phyloP scores from a whole-genome alignment of 2,329 filamentous ascomycete species.

The Exserohilum turcica region DNA sequence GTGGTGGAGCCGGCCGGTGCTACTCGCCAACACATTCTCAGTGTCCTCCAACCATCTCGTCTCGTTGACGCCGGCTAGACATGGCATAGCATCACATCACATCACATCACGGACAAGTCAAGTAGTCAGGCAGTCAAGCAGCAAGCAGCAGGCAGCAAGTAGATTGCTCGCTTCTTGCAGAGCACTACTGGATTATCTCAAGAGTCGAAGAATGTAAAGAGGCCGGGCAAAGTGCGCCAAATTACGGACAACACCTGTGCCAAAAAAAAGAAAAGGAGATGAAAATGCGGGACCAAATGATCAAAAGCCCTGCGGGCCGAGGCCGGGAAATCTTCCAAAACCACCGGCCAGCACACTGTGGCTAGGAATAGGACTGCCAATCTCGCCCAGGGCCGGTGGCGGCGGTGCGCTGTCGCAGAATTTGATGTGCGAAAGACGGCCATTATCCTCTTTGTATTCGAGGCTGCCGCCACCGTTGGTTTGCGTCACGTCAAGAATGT shows the following conservation, averaged over 20 bases:
- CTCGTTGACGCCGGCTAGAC: neutral
- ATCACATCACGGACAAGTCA: neutral
- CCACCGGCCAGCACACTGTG: slow-evolving; percentile 49
- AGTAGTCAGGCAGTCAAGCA: neutral
- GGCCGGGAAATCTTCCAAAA: slow-evolving; percentile 42
- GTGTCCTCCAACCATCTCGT: neutral
- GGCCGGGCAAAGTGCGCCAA: neutral
- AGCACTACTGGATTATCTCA: slow-evolving; percentile 12
- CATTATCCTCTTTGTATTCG: slow-evolving; percentile 64
- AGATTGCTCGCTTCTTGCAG: slow-evolving; percentile 25
- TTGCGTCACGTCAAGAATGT: slow-evolving; percentile 82
- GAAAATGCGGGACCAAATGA: slow-evolving; percentile 1
- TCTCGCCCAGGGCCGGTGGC: slow-evolving; percentile 51
- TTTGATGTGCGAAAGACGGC: slow-evolving; percentile 49
- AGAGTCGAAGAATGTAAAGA: slow-evolving; percentile 4
- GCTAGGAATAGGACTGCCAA: slow-evolving; percentile 54
- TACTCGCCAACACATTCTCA: slow-evolving; percentile 2
- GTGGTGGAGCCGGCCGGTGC: slow-evolving; percentile 3
- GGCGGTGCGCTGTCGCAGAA: slow-evolving; percentile 45
- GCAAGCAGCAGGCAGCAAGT: slow-evolving; percentile 26
- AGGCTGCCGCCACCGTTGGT: slow-evolving; percentile 89
- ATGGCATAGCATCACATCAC: neutral
- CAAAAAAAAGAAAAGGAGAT: slow-evolving; percentile 6
- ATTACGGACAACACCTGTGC: slow-evolving; percentile 19
- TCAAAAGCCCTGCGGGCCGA: slow-evolving; percentile 41